These are phyloP conservation scores for Pythium apleroticum DNA, from an alignment of 352 stramenopile species.

Conservation along the genomic window DNA sequence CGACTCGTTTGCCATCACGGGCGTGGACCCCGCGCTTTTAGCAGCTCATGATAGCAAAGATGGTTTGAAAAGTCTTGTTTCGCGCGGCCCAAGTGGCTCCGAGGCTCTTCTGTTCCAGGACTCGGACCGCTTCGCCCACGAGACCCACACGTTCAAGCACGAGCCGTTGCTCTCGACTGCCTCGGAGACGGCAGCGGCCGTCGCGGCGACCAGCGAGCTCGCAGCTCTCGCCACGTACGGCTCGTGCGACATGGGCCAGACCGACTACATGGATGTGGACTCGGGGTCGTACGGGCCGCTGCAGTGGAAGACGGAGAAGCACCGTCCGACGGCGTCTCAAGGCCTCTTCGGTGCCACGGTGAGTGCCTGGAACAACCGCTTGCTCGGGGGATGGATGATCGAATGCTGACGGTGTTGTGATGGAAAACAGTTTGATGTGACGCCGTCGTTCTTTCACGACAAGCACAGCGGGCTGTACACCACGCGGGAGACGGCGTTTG, in stretches of 20 bases:
- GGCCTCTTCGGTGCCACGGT: conserved; percentile 10
- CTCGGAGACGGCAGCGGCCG: not conserved
- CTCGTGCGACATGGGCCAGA: conserved; percentile 19
- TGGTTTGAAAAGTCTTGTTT: conserved; percentile 26
- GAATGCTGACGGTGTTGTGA: not conserved
- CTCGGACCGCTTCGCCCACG: not conserved
- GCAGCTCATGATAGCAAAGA: conserved; percentile 25
- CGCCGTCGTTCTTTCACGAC: conserved; percentile 22
- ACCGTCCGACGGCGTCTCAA: conserved; percentile 8
- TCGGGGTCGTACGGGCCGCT: conserved; percentile 20
- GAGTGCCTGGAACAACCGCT: not conserved
- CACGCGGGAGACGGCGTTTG: conserved; percentile 13
- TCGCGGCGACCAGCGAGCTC: conserved; percentile 17
- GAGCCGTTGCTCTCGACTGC: not conserved
- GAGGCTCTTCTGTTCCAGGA: not conserved
- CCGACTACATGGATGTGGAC: conserved; percentile 28
- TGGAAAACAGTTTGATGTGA: conserved; percentile 12
- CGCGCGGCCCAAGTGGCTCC: conserved; percentile 7
- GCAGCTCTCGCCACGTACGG: conserved; percentile 21
- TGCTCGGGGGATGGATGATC: not conserved
- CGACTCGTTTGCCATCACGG: conserved; percentile 19
- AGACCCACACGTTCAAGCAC: conserved; percentile 14
- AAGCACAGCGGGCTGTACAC: conserved; percentile 15
- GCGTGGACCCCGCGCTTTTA: conserved; percentile 13
- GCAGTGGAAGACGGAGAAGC: conserved; percentile 26